Percentiles rank a stretch among this genome's conserved stretches.
These are phyloP conservation scores for Malassezia nana DNA, from an alignment of 1,284 basidiomycete genomes.

Conservation along the genomic window DNA sequence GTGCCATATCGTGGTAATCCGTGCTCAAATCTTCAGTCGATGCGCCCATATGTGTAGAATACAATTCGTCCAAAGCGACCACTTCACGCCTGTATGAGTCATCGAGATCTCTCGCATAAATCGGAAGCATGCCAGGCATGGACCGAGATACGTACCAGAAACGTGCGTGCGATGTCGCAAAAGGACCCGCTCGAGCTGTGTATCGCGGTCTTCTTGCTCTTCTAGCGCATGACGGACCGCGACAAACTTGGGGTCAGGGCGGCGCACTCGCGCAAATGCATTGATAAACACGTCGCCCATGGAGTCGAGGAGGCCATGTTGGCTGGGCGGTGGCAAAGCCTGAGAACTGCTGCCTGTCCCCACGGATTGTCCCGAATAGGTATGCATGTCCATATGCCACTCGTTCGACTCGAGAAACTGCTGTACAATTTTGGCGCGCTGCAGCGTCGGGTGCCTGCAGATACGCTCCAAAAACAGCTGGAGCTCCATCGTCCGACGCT, in stretches of 20 bases:
- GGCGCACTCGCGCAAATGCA: constrained; percentile 83
- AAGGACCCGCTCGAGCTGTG: constrained; percentile 57
- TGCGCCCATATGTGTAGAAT: constrained; percentile 31
- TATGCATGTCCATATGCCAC: constrained; percentile 58
- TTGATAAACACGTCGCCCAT: constrained; percentile 91
- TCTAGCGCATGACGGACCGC: constrained; percentile 82
- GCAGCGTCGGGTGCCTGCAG: constrained; percentile 84
- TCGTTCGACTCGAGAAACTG: constrained; percentile 92
- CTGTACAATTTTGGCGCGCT: constrained; percentile 73
- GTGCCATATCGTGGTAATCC: constrained; percentile 93
- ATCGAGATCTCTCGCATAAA: constrained; percentile 9
- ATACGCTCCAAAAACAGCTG: constrained; percentile 85
- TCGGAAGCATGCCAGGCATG: not conserved
- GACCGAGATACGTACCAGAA: constrained; percentile 60
- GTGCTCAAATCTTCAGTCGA: constrained; percentile 57
- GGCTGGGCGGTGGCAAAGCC: constrained; percentile 16
- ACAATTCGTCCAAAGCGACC: constrained; percentile 34
- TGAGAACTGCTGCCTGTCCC: constrained; percentile 10
- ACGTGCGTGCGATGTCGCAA: constrained; percentile 30
- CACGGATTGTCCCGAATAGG: constrained; percentile 25
- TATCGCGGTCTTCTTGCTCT: constrained; percentile 83
- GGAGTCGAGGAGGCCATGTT: constrained; percentile 57
- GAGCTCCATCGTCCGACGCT: constrained; percentile 78
- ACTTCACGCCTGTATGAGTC: constrained; percentile 20
- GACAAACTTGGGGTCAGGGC: constrained; percentile 89